These are phyloP conservation scores for Flaveria linearis DNA, from an alignment of 129 eudicot species.

Conservation along the genomic window DNA sequence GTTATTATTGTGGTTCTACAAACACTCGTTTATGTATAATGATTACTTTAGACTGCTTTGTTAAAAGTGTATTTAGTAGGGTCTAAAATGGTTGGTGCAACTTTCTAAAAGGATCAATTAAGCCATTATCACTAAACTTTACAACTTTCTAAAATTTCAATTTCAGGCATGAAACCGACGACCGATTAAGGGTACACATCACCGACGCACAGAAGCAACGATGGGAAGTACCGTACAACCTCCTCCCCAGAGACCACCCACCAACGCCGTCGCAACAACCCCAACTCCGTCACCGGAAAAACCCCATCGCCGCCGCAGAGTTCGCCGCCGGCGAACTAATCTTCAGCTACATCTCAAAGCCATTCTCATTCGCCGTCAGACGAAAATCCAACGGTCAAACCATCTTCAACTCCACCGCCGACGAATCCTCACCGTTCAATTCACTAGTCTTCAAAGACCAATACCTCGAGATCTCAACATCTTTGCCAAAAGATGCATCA, in stretches of 20 bases:
- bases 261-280: slow-evolving; percentile 45
- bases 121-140: no score
- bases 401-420: slow-evolving; percentile 64
- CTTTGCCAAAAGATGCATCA: slow-evolving; percentile 79
- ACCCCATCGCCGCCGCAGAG: slow-evolving; percentile 44
- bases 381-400: slow-evolving; percentile 75
- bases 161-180: slow-evolving; percentile 83
- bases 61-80: no score
- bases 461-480: slow-evolving; percentile 79
- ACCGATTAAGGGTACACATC: slow-evolving; percentile 77
- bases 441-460: slow-evolving; percentile 84
- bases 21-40: no score
- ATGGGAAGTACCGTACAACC: slow-evolving; percentile 94
- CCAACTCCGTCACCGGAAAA: slow-evolving; percentile 37
- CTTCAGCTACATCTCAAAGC: slow-evolving; percentile 74
- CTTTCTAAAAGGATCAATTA: background rate
- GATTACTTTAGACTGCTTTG: no score
- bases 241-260: slow-evolving; percentile 72
- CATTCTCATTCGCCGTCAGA: slow-evolving; percentile 76
- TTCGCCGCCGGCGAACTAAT: slow-evolving; percentile 50
- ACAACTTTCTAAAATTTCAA: background rate
- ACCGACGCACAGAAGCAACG: slow-evolving; percentile 76
- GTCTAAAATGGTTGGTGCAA: no score
- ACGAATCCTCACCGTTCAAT: slow-evolving; percentile 48
- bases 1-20: no score